phyloP scores from a whole-genome alignment of 2,329 filamentous ascomycete species.

The Penicillium aurantiogriseum region DNA sequence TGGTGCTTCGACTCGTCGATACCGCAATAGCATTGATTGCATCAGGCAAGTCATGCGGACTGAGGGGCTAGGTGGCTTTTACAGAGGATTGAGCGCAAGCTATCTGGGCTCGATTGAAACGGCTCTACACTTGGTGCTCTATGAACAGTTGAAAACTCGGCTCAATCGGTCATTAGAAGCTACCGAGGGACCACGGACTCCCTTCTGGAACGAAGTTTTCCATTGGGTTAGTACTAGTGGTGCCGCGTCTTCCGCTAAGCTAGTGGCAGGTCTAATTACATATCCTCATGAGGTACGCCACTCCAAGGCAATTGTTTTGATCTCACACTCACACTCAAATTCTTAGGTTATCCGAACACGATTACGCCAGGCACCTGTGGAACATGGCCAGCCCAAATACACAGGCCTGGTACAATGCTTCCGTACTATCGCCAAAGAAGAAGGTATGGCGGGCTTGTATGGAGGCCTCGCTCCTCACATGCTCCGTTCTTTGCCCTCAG shows the following conservation, averaged over 20 bases:
- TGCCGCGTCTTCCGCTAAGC: constrained; percentile 36
- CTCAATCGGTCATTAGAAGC: constrained; percentile 23
- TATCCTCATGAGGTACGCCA: constrained; percentile 37
- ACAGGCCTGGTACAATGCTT: constrained; percentile 38
- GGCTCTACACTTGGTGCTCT: constrained; percentile 37
- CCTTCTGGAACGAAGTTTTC: constrained; percentile 26
- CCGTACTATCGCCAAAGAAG: constrained; percentile 35
- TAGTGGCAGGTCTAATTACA: constrained; percentile 33
- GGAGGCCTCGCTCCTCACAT: constrained; percentile 39
- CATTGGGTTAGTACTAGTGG: constrained; percentile 35
- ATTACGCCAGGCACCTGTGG: constrained; percentile 37
- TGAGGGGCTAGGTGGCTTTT: constrained; percentile 82
- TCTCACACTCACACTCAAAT: background rate
- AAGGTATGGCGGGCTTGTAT: constrained; percentile 38
- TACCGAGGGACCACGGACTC: constrained; percentile 18
- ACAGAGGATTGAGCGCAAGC: constrained; percentile 80
- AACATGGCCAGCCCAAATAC: constrained; percentile 37
- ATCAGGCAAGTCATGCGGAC: constrained; percentile 71
- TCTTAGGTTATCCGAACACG: constrained; percentile 37
- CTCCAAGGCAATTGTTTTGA: background rate
- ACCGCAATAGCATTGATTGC: constrained; percentile 65
- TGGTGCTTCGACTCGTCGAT: constrained; percentile 33
- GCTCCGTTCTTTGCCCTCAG: constrained; percentile 36
- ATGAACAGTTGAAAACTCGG: constrained; percentile 36
- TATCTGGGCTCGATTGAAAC: constrained; percentile 40